These are phyloP conservation scores for Saturnispora silvae DNA, from an alignment of 805 yeast genomes.

Conservation along the genomic window DNA sequence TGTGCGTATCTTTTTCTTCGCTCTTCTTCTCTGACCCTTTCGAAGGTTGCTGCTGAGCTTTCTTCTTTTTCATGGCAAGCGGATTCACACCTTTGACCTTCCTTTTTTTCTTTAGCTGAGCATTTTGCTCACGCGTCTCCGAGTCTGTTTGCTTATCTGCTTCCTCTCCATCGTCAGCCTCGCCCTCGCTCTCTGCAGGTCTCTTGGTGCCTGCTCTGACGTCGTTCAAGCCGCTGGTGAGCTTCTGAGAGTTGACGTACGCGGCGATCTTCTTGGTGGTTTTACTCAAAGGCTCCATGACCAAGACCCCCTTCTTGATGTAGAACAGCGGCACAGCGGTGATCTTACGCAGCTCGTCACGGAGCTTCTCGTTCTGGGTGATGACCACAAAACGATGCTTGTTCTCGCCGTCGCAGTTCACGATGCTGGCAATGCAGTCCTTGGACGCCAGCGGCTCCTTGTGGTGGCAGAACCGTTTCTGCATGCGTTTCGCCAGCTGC, in stretches of 20 bases:
- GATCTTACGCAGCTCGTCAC: slow-evolving; percentile 57
- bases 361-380: slow-evolving; percentile 60
- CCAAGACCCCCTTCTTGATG: slow-evolving; percentile 86
- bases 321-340: slow-evolving; percentile 89
- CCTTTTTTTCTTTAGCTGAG: slow-evolving; percentile 12
- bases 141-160: slow-evolving; percentile 13
- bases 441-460: slow-evolving; percentile 38
- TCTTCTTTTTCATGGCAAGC: slow-evolving; percentile 71
- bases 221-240: slow-evolving; percentile 72
- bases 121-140: slow-evolving; percentile 14
- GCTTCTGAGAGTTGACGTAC: slow-evolving; percentile 51
- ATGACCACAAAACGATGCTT: slow-evolving; percentile 90
- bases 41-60: not conserved
- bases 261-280: slow-evolving; percentile 46
- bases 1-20: slow-evolving; percentile 1
- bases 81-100: slow-evolving; percentile 82
- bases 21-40: too few species aligned
- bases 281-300: slow-evolving; percentile 85
- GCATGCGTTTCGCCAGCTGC: slow-evolving; percentile 69
- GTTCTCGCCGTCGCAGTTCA: slow-evolving; percentile 61
- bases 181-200: slow-evolving; percentile 6
- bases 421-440: slow-evolving; percentile 69
- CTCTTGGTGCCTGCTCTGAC: slow-evolving; percentile 35
- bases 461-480: slow-evolving; percentile 90
- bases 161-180: slow-evolving; percentile 14